Conservation (phyloP, 306 rosid species). For the Inga leiocalycina region DNA sequence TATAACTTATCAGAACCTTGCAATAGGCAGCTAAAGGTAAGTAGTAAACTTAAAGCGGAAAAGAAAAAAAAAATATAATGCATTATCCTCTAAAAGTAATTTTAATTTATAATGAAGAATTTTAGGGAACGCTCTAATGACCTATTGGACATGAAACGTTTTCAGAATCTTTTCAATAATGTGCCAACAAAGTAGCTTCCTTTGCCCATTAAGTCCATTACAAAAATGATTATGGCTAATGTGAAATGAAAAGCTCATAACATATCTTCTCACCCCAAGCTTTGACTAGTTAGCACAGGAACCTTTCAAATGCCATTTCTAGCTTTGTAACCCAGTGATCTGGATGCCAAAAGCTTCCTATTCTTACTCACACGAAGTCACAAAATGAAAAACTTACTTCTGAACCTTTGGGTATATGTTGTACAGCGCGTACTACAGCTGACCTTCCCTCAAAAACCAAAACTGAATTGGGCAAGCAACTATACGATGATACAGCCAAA, state of each 20-base stretch:
- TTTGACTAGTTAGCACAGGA: conserved; percentile 20
- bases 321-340: conserved; percentile 22
- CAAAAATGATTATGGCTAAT: background rate
- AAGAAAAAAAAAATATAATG: conserved; percentile 7
- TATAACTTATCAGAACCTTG: conserved; percentile 84
- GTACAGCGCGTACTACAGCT: conserved; percentile 81
- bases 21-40: conserved; percentile 32
- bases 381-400: conserved; percentile 56
- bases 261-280: background rate
- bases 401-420: conserved; percentile 64
- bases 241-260: background rate
- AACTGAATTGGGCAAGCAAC: conserved; percentile 85
- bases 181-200: background rate
- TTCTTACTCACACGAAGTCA: background rate
- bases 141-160: conserved; percentile 1
- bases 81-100: conserved; percentile 18
- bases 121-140: background rate
- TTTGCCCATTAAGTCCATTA: background rate
- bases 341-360: conserved; percentile 17
- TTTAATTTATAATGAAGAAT: conserved; percentile 13
- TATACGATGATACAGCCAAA: conserved; percentile 36
- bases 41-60: conserved; percentile 31
- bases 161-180: background rate
- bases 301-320: conserved; percentile 22
- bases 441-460: conserved; percentile 80